These are phyloP conservation scores for Mallotus repandus DNA, from an alignment of 441 rosid genomes.

Conservation along the genomic window DNA sequence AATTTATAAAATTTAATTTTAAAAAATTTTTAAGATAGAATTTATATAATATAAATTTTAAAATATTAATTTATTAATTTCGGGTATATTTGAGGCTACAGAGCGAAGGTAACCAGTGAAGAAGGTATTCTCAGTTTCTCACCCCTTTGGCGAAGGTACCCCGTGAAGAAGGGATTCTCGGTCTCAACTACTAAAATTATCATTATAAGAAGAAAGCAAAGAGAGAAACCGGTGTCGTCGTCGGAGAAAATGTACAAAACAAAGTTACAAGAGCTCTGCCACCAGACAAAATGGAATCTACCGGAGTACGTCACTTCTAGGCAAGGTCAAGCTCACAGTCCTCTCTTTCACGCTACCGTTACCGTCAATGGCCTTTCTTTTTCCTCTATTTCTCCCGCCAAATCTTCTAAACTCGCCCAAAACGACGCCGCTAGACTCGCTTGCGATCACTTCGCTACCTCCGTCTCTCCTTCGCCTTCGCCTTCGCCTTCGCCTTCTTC, in stretches of 20 bases:
- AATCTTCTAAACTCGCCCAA: constrained; percentile 49
- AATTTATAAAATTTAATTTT: too few relatives aligned
- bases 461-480: background rate
- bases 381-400: constrained; percentile 11
- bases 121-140: too few relatives aligned
- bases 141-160: too few relatives aligned
- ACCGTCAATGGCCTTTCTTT: constrained; percentile 38
- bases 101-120: too few relatives aligned
- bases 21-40: too few relatives aligned
- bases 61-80: too few relatives aligned
- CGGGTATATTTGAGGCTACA: too few relatives aligned
- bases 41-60: too few relatives aligned
- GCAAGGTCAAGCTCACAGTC: constrained; percentile 45
- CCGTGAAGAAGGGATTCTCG: too few relatives aligned
- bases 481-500: too few relatives aligned
- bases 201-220: background rate
- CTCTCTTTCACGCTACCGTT: constrained; percentile 47
- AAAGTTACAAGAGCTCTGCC: constrained; percentile 54
- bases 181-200: too few relatives aligned
- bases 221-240: background rate
- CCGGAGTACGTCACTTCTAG: constrained; percentile 35
- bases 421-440: constrained; percentile 54
- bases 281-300: constrained; percentile 32
- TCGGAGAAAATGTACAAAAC: constrained; percentile 42
- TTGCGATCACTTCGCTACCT: constrained; percentile 26